Evolutionary conservation across 768 basidiomycete genomes (phyloP).

Genomic region (Lactarius sp.): DNA sequence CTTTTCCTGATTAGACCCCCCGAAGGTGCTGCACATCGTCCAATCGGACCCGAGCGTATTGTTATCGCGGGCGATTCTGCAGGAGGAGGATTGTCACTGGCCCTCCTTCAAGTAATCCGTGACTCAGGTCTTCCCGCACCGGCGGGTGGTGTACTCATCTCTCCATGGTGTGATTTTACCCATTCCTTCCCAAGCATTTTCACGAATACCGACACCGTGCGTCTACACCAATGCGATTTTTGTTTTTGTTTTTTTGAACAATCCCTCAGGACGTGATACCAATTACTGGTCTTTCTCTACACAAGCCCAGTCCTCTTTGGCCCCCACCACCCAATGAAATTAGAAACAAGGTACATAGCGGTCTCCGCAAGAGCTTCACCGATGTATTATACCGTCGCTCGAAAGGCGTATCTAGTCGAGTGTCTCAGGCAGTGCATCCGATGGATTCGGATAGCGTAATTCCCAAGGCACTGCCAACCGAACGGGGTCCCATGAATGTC

Average conservation of each 20-base stretch:
- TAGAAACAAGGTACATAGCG: slow-evolving; percentile 50
- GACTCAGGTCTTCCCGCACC: slow-evolving; percentile 78
- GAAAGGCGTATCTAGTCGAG: background rate
- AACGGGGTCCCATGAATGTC: slow-evolving; percentile 40
- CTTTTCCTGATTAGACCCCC: slow-evolving; percentile 90
- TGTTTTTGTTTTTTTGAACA: background rate
- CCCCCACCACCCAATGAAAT: slow-evolving; percentile 69
- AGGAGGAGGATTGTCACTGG: slow-evolving; percentile 81
- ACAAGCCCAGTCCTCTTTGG: slow-evolving; percentile 76
- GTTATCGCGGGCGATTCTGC: slow-evolving; percentile 90
- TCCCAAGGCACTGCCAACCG: slow-evolving; percentile 27
- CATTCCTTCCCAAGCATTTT: slow-evolving; percentile 92
- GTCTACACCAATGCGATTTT: slow-evolving; percentile 24
- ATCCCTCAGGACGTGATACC: slow-evolving; percentile 69
- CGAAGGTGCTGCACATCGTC: slow-evolving; percentile 63
- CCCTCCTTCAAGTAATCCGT: slow-evolving; percentile 81
- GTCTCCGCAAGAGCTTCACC: slow-evolving; percentile 56
- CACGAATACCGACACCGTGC: slow-evolving; percentile 76
- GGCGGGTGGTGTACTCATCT: slow-evolving; percentile 84
- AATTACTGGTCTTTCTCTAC: slow-evolving; percentile 65
- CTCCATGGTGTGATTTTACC: slow-evolving; percentile 91
- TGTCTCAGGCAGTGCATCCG: background rate
- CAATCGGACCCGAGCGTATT: slow-evolving; percentile 78
- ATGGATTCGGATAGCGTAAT: slow-evolving; percentile 7
- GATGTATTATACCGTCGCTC: slow-evolving; percentile 43